phyloP scores from a whole-genome alignment of 345 rosid genomes.

The Citrus glauca region DNA sequence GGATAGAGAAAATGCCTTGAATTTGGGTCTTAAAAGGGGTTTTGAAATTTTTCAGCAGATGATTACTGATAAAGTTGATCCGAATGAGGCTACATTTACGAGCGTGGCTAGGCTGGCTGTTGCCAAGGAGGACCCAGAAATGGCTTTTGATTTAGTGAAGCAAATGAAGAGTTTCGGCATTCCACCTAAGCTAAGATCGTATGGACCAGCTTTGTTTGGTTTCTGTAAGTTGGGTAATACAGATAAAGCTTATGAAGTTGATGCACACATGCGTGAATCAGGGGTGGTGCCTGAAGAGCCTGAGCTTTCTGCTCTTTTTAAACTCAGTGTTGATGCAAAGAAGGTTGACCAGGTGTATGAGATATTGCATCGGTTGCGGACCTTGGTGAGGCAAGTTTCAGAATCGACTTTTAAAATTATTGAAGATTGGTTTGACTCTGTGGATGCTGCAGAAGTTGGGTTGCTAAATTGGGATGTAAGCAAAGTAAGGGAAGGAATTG shows the following conservation, averaged over 20 bases:
- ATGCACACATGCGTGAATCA: conserved; percentile 71
- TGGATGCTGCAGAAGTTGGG: conserved; percentile 55
- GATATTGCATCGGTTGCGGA: conserved; percentile 68
- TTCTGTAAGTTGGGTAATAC: conserved; percentile 62
- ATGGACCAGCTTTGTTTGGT: conserved; percentile 82
- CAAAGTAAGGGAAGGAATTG: conserved; percentile 54
- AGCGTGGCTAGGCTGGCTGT: conserved; percentile 74
- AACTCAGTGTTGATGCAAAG: conserved; percentile 51
- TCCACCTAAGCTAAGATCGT: conserved; percentile 75
- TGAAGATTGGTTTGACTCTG: conserved; percentile 75
- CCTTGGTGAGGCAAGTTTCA: conserved; percentile 70
- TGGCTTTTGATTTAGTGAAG: conserved; percentile 88
- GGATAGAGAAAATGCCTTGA: conserved; percentile 15
- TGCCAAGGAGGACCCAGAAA: conserved; percentile 73
- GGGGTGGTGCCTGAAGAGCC: conserved; percentile 78
- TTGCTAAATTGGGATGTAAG: conserved; percentile 51
- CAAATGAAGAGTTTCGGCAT: conserved; percentile 69
- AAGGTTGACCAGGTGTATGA: conserved; percentile 68
- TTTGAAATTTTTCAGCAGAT: conserved; percentile 78
- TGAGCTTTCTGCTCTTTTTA: conserved; percentile 75
- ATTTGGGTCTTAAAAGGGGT: conserved; percentile 55
- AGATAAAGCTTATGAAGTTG: conserved; percentile 75
- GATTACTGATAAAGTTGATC: conserved; percentile 58
- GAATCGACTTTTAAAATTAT: conserved; percentile 47
- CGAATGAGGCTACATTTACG: conserved; percentile 90